Percentiles rank a stretch among this genome's conserved stretches.
Conservation (phyloP, 352 stramenopile genomes). For the Globisporangium radiosum region DNA sequence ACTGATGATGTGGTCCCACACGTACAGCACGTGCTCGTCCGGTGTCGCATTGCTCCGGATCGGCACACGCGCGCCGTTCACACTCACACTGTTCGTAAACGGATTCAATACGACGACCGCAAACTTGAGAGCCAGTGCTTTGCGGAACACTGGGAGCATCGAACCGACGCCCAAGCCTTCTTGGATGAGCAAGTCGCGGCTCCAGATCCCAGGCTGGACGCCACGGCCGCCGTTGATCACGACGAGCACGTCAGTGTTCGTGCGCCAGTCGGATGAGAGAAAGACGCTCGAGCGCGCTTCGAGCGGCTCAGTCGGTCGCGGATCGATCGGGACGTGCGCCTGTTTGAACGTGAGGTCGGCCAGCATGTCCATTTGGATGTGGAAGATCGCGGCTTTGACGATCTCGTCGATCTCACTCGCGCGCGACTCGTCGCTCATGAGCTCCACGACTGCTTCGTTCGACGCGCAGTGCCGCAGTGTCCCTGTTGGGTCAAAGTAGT, state of each 20-base stretch:
- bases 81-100: slow-evolving; percentile 65
- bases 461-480: slow-evolving; percentile 66
- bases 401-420: slow-evolving; percentile 70
- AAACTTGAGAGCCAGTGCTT: slow-evolving; percentile 34
- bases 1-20: slow-evolving; percentile 72
- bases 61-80: slow-evolving; percentile 40
- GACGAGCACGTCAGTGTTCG: slow-evolving; percentile 51
- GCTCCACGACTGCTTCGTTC: slow-evolving; percentile 65
- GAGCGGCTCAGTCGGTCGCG: slow-evolving; percentile 49
- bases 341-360: slow-evolving; percentile 72
- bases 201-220: slow-evolving; percentile 74
- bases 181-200: slow-evolving; percentile 65
- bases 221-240: slow-evolving; percentile 66
- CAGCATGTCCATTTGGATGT: slow-evolving; percentile 83
- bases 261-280: slow-evolving; percentile 59
- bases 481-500: slow-evolving; percentile 67
- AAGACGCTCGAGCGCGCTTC: slow-evolving; percentile 67
- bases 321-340: slow-evolving; percentile 56
- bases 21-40: slow-evolving; percentile 66
- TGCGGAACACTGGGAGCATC: slow-evolving; percentile 65
- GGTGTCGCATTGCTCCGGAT: slow-evolving; percentile 55
- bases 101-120: slow-evolving; percentile 64
- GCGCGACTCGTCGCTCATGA: slow-evolving; percentile 69
- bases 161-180: slow-evolving; percentile 70
- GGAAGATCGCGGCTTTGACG: slow-evolving; percentile 77